Conservation (phyloP, 2,329 filamentous ascomycete species). For the Verticillium tricorpus region DNA sequence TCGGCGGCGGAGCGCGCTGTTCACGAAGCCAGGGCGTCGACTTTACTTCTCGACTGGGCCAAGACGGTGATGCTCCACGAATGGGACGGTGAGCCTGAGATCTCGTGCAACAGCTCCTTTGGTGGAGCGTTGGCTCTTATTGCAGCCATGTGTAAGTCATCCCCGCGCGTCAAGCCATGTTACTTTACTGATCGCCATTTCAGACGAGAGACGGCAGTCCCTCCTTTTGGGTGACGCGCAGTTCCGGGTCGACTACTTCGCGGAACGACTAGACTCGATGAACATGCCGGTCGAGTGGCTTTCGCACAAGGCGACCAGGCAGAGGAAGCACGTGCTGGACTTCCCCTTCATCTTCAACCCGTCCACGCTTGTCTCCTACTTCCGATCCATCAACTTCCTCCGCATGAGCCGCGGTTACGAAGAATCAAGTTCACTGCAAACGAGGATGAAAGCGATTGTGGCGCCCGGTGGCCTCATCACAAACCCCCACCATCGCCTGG, state of each 20-base stretch:
- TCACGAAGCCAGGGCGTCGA: conserved; percentile 54
- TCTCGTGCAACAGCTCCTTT: conserved; percentile 66
- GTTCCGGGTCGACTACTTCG: conserved; percentile 72
- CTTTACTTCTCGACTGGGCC: conserved; percentile 64
- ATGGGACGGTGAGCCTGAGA: conserved; percentile 73
- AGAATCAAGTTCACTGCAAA: conserved; percentile 55
- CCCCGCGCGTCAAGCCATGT: too few relatives aligned
- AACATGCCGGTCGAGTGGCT: conserved; percentile 72
- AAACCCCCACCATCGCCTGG: conserved; percentile 53
- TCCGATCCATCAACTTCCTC: conserved; percentile 82
- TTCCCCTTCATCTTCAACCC: conserved; percentile 77
- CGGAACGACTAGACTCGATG: conserved; percentile 69
- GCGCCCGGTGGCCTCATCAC: conserved; percentile 50
- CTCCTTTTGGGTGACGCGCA: conserved; percentile 63
- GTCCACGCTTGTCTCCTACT: conserved; percentile 71
- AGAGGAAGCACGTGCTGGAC: conserved; percentile 69
- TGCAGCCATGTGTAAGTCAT: conserved; percentile 61
- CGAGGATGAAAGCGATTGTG: conserved; percentile 52
- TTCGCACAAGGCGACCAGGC: conserved; percentile 54
- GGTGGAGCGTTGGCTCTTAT: conserved; percentile 75
- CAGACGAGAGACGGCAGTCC: conserved; percentile 58
- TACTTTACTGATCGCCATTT: conserved; percentile 4
- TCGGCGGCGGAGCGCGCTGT: conserved; percentile 44
- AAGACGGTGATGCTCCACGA: conserved; percentile 70
- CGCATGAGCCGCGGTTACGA: conserved; percentile 80